A percentile compares a stretch with the other conserved stretches of the same genome.
Conservation (phyloP, 768 basidiomycete species). For the Leucosporidium creatinivorum region DNA sequence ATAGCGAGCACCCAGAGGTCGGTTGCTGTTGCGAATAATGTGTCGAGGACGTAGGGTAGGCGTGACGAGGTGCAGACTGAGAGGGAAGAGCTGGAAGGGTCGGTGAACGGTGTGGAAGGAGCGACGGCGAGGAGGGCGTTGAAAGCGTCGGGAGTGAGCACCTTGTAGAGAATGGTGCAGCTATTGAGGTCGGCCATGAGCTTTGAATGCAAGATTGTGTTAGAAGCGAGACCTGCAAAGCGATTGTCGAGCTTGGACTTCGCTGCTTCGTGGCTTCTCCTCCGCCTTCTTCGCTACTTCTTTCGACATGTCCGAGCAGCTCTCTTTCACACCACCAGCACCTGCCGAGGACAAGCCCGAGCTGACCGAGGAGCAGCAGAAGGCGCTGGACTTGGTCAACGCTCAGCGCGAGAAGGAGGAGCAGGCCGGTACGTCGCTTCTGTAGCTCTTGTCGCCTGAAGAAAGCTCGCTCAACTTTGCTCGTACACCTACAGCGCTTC, state of each 20-base stretch:
- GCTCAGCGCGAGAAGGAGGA: conserved; percentile 64
- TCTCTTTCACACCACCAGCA: not conserved
- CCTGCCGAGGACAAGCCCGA: conserved; percentile 55
- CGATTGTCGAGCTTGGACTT: not conserved
- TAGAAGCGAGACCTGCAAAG: not conserved
- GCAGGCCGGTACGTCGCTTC: conserved; percentile 62
- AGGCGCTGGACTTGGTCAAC: conserved; percentile 61
- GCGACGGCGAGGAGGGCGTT: no score
- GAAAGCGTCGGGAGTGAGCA: no score
- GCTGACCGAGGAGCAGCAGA: conserved; percentile 66
- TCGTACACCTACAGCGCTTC: conserved; percentile 47
- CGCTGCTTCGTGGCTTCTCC: not conserved
- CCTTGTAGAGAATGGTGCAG: no score
- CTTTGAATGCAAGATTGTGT: not conserved
- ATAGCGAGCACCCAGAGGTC: no score
- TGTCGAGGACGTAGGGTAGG: no score
- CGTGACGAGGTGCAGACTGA: no score
- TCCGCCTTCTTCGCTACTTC: not conserved
- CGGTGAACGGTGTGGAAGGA: no score
- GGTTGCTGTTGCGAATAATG: no score
- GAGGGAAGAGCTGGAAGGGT: no score
- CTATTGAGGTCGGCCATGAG: no score
- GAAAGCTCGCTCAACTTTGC: not conserved
- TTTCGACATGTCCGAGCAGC: conserved; percentile 9
- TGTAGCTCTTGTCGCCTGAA: not conserved